Evolutionary conservation across 192 early-diverging fungal genomes (phyloP), one percentile per base, ranked within the genome.

Genomic region (Backusella macrospora): DNA sequence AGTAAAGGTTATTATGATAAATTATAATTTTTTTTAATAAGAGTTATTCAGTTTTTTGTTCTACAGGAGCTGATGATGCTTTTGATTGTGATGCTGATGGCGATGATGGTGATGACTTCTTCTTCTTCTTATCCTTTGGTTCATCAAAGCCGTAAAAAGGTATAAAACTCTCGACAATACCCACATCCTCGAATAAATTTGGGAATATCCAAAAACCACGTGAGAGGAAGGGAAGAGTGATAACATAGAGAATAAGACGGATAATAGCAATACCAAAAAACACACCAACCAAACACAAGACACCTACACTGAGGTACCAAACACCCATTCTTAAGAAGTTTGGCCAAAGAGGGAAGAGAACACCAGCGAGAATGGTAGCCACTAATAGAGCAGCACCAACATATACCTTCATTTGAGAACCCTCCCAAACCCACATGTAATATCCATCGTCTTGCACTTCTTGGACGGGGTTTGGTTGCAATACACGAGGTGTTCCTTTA

Each of bases 321-420:
- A 95, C 96, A 73, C 93, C 93, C 55, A 90, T 81, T 29, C 95
- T 84, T 65, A 99, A 82, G 47, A 85, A 78, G 10, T 89, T 81
- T 3, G 97, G 97, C 97, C 97, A 99, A 40, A 98, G 86, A 40
- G 96, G 98, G 87, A 99, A 99, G 91, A 99, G 90, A 72, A 99
- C 98, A 68, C 93, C 96, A 1, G 94, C 93, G 76, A 99, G 87
- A 39, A 94, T 91, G 21, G 95, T 83, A 6, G 85, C 79, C 46
- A 99, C 82, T 18, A 99, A 81, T 29, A 87, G 92, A 38, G 86
- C 85, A 8, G 94, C 96, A 62, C 95, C 90, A 67, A 97, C 80
- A 55, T 91, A 90, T 5, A 88, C 81, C 84, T 87, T 85, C 72
- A 92, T 71, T 84, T 94, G 94, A 10, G 94, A 92, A 23, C 92